phyloP scores from a whole-genome alignment of 768 basidiomycete species.

The Tubosaeta sp. region DNA sequence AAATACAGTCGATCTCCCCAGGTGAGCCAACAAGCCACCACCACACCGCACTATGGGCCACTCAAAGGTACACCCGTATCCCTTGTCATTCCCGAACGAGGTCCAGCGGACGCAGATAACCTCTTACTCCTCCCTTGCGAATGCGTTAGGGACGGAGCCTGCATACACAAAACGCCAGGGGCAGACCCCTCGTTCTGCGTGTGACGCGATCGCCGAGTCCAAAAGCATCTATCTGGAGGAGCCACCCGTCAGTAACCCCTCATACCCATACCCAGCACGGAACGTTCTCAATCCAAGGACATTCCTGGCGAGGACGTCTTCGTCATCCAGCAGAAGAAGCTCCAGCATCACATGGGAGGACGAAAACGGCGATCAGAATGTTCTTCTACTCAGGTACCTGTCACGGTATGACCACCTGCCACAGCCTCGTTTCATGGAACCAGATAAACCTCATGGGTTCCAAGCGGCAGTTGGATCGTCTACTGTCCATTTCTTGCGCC shows the following conservation, averaged over 20 bases:
- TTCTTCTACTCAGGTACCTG: not conserved
- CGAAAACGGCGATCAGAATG: constrained; percentile 4
- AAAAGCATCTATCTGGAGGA: constrained; percentile 14
- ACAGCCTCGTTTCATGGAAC: constrained; percentile 14
- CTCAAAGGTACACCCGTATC: constrained; percentile 12
- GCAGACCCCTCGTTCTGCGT: not conserved
- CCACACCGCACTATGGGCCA: constrained; percentile 15
- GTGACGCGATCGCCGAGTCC: constrained; percentile 6
- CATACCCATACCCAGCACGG: constrained; percentile 29
- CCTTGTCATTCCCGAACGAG: constrained; percentile 19
- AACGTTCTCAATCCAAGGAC: constrained; percentile 25
- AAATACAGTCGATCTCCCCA: constrained; percentile 12
- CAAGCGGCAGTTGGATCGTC: constrained; percentile 19
- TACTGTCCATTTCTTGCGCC: constrained; percentile 30
- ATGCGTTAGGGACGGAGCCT: constrained; percentile 18
- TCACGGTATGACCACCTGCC: constrained; percentile 18
- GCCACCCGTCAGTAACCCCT: constrained; percentile 16
- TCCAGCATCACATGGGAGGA: not conserved
- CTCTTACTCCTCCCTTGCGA: constrained; percentile 23
- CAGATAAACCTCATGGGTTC: constrained; percentile 3
- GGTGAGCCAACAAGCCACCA: constrained; percentile 1
- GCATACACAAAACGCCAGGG: constrained; percentile 7
- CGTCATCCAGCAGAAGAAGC: constrained; percentile 7
- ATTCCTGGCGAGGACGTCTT: constrained; percentile 8
- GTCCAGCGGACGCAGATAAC: constrained; percentile 14